Conservation (phyloP, 345 rosid genomes). For the Salix udensis region DNA sequence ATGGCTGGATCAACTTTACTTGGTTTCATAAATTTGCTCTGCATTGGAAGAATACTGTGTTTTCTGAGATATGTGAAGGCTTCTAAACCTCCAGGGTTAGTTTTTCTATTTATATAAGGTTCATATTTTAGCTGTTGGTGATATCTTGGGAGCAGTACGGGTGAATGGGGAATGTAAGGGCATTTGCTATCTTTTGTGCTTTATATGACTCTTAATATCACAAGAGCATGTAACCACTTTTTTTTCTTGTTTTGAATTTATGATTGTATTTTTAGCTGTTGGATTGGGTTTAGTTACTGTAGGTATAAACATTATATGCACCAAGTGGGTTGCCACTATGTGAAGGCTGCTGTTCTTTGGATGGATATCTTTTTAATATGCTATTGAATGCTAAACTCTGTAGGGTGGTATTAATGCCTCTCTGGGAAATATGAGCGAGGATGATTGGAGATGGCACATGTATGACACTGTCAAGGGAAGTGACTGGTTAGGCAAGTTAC, state of each 20-base stretch:
- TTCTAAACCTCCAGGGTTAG: background rate
- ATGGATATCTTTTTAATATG: constrained; percentile 1
- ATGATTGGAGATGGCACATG: constrained; percentile 99
- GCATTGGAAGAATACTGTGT: background rate
- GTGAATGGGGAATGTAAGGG: background rate
- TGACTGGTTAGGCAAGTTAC: constrained; percentile 83
- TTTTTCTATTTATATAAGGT: background rate
- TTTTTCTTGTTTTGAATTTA: background rate
- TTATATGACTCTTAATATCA: background rate
- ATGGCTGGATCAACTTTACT: background rate
- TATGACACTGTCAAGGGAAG: constrained; percentile 99
- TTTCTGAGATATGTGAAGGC: background rate
- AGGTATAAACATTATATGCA: background rate
- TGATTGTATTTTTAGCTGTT: background rate
- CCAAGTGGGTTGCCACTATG: background rate
- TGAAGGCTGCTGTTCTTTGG: background rate
- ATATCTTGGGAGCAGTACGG: background rate
- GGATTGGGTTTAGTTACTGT: background rate
- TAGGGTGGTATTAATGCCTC: constrained; percentile 99
- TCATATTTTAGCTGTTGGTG: background rate
- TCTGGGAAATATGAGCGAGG: constrained; percentile 92
- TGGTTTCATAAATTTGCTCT: background rate
- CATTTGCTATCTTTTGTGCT: background rate
- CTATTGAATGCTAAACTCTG: constrained; percentile 9
- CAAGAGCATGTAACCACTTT: background rate